Evolutionary conservation across 768 basidiomycete species (phyloP), one percentile per base, ranked within the genome.

Genomic region (Mycena pura): DNA sequence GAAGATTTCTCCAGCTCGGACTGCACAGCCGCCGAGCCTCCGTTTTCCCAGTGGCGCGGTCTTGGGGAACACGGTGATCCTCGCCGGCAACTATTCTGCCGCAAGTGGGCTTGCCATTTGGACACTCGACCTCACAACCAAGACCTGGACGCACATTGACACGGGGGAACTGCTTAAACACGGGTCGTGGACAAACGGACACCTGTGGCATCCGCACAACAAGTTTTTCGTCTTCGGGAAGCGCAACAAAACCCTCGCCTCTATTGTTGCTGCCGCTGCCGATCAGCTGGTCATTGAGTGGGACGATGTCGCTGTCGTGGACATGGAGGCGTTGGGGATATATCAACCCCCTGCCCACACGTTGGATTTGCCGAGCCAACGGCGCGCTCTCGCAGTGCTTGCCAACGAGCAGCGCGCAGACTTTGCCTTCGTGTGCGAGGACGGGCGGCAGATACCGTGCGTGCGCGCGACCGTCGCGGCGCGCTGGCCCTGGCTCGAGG

Each of bases 241-340:
- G 28, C 49, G 29, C 53, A 38, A 17, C 34, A 53, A 53, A 38
- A 36, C 9, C 34, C n/a, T n/a, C 19, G 8, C 29, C 19, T n/a
- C 19, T 4, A 22, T 52, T 38, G 22, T 46, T 28, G 55, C 41
- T 31, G 22, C n/a, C n/a, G n/a, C n/a, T 17, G 13, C 43, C 15
- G 13, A 44, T 1, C 44, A 15, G 15, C 47, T 44, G 19, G 34
- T 51, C n/a, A 45, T 53, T 6, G 27, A 27, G 31, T 66, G 61
- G 57, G 36, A 63, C 29, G 19, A 29, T 1, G 58, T 66, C 3
- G 50, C 53, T 10, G 34, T 67, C 8, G 45, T 68, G 28, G 65
- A 68, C 38, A 32, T 68, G 8, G 65, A 66, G 45, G 54, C 60
- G 39, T 22, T 66, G 22, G 68, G 68, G 3, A 59, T 68, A 11